phyloP scores from a whole-genome alignment of 176 grass and related monocot genomes.

The Thalia dealbata region DNA sequence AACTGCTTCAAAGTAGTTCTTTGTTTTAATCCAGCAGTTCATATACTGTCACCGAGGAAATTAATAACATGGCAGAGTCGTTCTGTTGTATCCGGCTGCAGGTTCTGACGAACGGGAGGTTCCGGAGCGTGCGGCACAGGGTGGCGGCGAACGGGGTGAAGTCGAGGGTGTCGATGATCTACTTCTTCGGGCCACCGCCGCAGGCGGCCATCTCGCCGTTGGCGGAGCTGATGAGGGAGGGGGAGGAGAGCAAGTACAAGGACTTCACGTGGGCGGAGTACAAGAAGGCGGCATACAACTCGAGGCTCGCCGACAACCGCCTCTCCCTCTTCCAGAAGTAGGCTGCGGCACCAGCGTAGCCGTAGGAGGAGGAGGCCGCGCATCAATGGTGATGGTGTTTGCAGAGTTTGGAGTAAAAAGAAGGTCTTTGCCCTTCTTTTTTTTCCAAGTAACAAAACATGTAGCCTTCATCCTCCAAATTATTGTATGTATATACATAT shows the following conservation, averaged over 20 bases:
- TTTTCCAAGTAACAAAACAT: not conserved
- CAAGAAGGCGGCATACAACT: slow-evolving; percentile 46
- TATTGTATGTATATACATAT: not conserved
- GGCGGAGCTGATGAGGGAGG: slow-evolving; percentile 59
- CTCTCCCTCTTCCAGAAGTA: slow-evolving; percentile 10
- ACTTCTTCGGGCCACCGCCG: slow-evolving; percentile 56
- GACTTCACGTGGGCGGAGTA: slow-evolving; percentile 98
- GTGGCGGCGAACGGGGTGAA: slow-evolving; percentile 9
- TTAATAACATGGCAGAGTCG: too few species aligned
- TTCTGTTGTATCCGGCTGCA: too few species aligned
- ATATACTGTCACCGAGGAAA: too few species aligned
- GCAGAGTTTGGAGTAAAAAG: not conserved
- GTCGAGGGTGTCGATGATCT: slow-evolving; percentile 85
- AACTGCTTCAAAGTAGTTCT: too few species aligned
- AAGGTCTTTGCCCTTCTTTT: not conserved
- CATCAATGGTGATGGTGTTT: too few species aligned
- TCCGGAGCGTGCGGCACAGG: slow-evolving; percentile 9
- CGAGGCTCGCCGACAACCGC: slow-evolving; percentile 6
- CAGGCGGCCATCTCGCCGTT: slow-evolving; percentile 65
- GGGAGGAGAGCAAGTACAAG: slow-evolving; percentile 84
- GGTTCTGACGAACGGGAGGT: slow-evolving; percentile 19
- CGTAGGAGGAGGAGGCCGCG: not conserved
- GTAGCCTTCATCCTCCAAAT: not conserved
- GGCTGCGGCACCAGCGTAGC: too few species aligned
- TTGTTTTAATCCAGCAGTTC: too few species aligned